Conservation (phyloP, 805 yeast species). For the Candida cerambycidarum region DNA sequence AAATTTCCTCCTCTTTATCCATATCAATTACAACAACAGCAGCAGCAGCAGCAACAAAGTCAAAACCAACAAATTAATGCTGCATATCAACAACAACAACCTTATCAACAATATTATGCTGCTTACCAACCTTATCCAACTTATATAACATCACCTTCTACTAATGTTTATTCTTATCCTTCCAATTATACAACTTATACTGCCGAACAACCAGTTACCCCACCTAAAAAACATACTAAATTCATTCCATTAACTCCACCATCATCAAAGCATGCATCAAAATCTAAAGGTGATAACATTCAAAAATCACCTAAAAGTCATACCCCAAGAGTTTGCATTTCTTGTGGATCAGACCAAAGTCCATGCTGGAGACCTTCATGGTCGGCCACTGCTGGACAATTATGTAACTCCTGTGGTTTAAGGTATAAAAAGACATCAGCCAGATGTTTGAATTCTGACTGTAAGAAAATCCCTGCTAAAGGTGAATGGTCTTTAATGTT, state of each 20-base stretch:
- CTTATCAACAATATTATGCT: slow-evolving; percentile 9
- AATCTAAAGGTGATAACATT: slow-evolving; percentile 30
- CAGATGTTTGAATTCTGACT: slow-evolving; percentile 71
- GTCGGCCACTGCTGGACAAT: slow-evolving; percentile 88
- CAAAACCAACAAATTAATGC: background rate
- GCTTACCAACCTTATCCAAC: slow-evolving; percentile 10
- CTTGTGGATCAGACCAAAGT: slow-evolving; percentile 86
- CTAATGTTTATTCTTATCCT: slow-evolving; percentile 13
- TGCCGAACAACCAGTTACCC: slow-evolving; percentile 17
- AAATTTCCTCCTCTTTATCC: slow-evolving; percentile 19
- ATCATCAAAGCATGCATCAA: slow-evolving; percentile 23
- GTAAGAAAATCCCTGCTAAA: slow-evolving; percentile 92
- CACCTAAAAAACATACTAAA: slow-evolving; percentile 22
- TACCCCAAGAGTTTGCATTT: slow-evolving; percentile 66
- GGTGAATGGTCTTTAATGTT: slow-evolving; percentile 93
- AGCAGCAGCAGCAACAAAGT: slow-evolving; percentile 7
- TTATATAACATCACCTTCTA: slow-evolving; percentile 14
- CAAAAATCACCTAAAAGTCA: slow-evolving; percentile 34
- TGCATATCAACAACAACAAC: slow-evolving; percentile 9
- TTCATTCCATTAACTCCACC: slow-evolving; percentile 46
- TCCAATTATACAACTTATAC: slow-evolving; percentile 10
- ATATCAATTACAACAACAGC: slow-evolving; percentile 13
- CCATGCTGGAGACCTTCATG: slow-evolving; percentile 99
- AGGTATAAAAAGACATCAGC: slow-evolving; percentile 93
- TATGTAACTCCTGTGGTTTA: slow-evolving; percentile 94